These are phyloP conservation scores for Sugiyamaella qingdaonensis DNA, from an alignment of 805 yeast species.

Conservation along the genomic window DNA sequence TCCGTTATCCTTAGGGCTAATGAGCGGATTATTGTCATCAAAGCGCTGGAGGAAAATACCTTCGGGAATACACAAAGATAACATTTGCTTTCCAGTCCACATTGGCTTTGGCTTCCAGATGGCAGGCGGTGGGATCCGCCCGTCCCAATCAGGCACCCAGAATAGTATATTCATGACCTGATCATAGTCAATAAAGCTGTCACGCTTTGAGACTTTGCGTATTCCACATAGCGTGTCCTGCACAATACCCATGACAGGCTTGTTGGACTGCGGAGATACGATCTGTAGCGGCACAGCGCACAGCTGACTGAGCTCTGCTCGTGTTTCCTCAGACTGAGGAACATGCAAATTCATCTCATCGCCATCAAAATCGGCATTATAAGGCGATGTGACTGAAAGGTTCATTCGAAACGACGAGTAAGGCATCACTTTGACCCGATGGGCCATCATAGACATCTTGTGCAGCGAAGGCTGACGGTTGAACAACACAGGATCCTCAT, in stretches of 20 bases:
- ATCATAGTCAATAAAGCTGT: constrained; percentile 80
- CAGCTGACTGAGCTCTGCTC: constrained; percentile 91
- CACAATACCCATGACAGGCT: constrained; percentile 99
- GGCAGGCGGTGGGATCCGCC: constrained; percentile 94
- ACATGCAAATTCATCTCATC: constrained; percentile 99
- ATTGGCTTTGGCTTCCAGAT: constrained; percentile 89
- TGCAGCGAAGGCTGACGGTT: constrained; percentile 99
- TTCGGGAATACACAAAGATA: constrained; percentile 88
- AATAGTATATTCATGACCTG: constrained; percentile 94
- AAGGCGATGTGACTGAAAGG: constrained; percentile 97
- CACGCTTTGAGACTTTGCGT: constrained; percentile 91
- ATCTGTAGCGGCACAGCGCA: constrained; percentile 98
- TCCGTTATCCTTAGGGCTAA: constrained; percentile 89
- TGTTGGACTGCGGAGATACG: constrained; percentile 96
- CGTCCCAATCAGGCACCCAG: constrained; percentile 99
- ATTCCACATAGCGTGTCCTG: constrained; percentile 98
- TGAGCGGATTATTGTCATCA: constrained; percentile 79
- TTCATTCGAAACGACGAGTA: constrained; percentile 96
- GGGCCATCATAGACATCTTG: constrained; percentile 99
- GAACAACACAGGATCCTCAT: constrained; percentile 94
- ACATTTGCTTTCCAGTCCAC: constrained; percentile 96
- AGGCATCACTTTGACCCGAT: constrained; percentile 97
- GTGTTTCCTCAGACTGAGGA: constrained; percentile 96
- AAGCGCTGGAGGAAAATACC: constrained; percentile 94
- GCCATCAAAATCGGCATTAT: constrained; percentile 99